Evolutionary conservation across 441 rosid genomes (phyloP).

Genomic region (Aquilaria agallochum): DNA sequence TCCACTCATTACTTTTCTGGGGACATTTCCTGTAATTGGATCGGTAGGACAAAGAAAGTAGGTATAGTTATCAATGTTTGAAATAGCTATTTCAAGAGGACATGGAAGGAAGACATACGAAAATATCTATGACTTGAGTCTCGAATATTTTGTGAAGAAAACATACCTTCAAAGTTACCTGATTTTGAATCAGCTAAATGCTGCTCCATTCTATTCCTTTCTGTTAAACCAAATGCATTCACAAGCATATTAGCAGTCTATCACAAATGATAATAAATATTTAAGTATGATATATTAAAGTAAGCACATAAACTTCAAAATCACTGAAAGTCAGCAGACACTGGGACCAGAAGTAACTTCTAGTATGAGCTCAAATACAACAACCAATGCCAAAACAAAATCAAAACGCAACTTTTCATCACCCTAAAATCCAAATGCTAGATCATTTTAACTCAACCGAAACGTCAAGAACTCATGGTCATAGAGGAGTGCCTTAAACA

Average conservation of each 20-base stretch:
- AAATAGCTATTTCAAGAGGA: too few species aligned
- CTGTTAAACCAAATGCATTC: slow-evolving; percentile 22
- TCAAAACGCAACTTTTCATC: not conserved
- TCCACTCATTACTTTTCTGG: slow-evolving; percentile 28
- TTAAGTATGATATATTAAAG: slow-evolving; percentile 3
- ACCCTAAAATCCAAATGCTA: too few species aligned
- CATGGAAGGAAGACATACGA: too few species aligned
- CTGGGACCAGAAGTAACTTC: too few species aligned
- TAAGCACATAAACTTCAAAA: not conserved
- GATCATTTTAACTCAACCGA: too few species aligned
- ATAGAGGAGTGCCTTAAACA: too few species aligned
- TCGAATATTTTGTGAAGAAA: slow-evolving; percentile 3
- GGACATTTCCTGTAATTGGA: slow-evolving; percentile 25
- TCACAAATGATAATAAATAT: slow-evolving; percentile 3
- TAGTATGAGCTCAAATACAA: too few species aligned
- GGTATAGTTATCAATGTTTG: not conserved
- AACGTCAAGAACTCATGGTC: too few species aligned
- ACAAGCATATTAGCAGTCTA: not conserved
- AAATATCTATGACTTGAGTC: not conserved
- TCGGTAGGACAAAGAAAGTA: slow-evolving; percentile 25
- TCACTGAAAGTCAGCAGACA: not conserved
- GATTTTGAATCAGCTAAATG: slow-evolving; percentile 22
- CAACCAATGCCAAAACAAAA: not conserved
- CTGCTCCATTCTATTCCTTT: slow-evolving; percentile 41
- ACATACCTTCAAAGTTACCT: slow-evolving; percentile 27